Evolutionary conservation across 2,329 filamentous ascomycete species (phyloP).

Genomic region (Dendryphion nanum): DNA sequence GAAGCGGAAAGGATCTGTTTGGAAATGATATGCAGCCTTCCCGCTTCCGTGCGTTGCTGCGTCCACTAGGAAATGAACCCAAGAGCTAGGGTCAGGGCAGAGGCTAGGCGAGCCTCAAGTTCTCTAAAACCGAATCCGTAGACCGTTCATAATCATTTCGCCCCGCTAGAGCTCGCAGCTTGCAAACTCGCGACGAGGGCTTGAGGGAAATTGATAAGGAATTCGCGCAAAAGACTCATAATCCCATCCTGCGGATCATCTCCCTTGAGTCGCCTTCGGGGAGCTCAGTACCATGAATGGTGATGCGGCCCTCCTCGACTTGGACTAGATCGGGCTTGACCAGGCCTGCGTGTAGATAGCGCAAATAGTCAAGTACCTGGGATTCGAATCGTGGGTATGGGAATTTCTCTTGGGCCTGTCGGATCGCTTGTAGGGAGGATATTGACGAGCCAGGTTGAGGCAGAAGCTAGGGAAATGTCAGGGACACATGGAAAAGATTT

Average conservation of each 20-base stretch:
- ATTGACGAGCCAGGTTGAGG: slow-evolving; percentile 17
- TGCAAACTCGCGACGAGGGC: no score
- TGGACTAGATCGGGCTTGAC: slow-evolving; percentile 52
- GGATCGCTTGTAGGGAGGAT: slow-evolving; percentile 18
- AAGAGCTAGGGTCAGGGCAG: no score
- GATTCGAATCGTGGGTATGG: slow-evolving; percentile 41
- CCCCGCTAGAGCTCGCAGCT: no score
- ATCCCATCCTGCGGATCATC: slow-evolving; percentile 32
- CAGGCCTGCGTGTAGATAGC: slow-evolving; percentile 43
- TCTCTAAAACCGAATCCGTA: no score
- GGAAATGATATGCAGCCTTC: no score
- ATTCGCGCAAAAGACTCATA: no score
- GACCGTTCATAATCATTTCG: no score
- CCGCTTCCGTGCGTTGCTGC: no score
- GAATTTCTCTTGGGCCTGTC: slow-evolving; percentile 30
- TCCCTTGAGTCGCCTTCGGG: slow-evolving; percentile 28
- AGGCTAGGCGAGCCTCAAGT: no score
- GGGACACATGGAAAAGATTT: neutral
- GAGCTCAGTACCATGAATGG: slow-evolving; percentile 30
- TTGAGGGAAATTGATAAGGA: no score
- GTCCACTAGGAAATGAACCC: no score
- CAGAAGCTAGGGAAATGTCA: slow-evolving; percentile 15
- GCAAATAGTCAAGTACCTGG: slow-evolving; percentile 42
- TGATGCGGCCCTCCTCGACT: slow-evolving; percentile 48
- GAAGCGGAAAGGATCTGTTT: no score